phyloP scores from a whole-genome alignment of 2,329 filamentous ascomycete species.

The Graphium sp. region DNA sequence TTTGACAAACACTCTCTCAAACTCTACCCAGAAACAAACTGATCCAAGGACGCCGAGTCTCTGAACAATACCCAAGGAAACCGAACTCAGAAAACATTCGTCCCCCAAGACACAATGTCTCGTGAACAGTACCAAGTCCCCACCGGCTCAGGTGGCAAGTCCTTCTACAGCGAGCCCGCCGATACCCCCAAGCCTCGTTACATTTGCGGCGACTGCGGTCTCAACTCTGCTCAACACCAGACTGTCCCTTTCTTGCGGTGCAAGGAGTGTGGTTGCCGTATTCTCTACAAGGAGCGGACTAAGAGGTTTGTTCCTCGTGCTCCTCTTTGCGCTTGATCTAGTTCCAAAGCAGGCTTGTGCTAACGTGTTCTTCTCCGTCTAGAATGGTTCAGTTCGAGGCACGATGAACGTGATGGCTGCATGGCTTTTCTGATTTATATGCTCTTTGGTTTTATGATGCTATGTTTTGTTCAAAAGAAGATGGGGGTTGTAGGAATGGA shows the following conservation, averaged over 20 bases:
- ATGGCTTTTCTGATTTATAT: conserved; percentile 2
- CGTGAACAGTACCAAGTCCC: conserved; percentile 69
- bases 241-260: conserved; percentile 85
- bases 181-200: conserved; percentile 12
- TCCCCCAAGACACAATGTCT: conserved; percentile 26
- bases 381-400: conserved; percentile 99
- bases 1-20: too few relatives aligned
- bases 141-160: conserved; percentile 29
- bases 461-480: too few relatives aligned
- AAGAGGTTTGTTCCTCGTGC: conserved; percentile 50
- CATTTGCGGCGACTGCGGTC: conserved; percentile 27
- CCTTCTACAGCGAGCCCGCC: too few relatives aligned
- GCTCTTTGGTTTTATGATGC: too few relatives aligned
- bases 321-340: not conserved
- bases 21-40: too few relatives aligned
- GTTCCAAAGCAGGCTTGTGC: not conserved
- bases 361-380: conserved; percentile 8
- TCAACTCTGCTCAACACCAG: conserved; percentile 27
- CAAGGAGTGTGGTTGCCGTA: conserved; percentile 85
- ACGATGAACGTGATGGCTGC: conserved; percentile 29
- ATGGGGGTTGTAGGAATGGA: not conserved
- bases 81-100: not conserved
- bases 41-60: not conserved
- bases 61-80: conserved; percentile 1
- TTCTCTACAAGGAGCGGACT: conserved; percentile 94